Evolutionary conservation across 2,329 filamentous ascomycete genomes (phyloP).

Genomic region (Ceratocystis harringtonii): DNA sequence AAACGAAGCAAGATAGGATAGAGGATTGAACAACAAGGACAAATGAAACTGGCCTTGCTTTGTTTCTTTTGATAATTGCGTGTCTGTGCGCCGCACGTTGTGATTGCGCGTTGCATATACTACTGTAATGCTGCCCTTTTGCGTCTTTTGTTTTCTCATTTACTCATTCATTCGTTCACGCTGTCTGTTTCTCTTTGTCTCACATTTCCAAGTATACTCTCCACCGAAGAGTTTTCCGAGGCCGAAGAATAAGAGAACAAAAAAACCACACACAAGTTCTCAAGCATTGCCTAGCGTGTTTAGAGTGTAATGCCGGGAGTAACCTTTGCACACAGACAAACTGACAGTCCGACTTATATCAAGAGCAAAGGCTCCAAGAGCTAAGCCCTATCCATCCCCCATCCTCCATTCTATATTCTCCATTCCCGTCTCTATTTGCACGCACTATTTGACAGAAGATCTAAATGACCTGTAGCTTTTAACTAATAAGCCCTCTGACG

Average conservation of each 20-base stretch:
- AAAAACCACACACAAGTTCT: not conserved
- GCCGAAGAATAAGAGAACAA: too few species aligned
- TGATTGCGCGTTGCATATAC: not conserved
- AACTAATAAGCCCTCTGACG: too few species aligned
- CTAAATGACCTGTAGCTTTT: not conserved
- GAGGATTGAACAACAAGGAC: not conserved
- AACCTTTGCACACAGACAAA: slow-evolving; percentile 3
- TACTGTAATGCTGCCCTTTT: not conserved
- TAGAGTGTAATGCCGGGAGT: not conserved
- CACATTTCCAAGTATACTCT: too few species aligned
- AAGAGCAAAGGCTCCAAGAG: not conserved
- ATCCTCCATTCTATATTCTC: not conserved
- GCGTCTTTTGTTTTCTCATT: not conserved
- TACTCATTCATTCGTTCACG: not conserved
- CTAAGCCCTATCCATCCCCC: not conserved
- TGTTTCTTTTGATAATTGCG: not conserved
- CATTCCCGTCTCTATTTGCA: too few species aligned
- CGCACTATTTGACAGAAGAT: not conserved
- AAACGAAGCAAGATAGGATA: not conserved
- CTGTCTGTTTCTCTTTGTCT: not conserved
- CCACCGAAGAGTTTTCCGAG: too few species aligned
- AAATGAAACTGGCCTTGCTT: not conserved
- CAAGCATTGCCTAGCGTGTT: not conserved
- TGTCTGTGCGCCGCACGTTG: not conserved
- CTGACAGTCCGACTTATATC: not conserved